Percentiles rank a stretch among this genome's conserved stretches.
These are phyloP conservation scores for Fusarium tanahbumbuense DNA, from an alignment of 2,329 filamentous ascomycete species.

Conservation along the genomic window DNA sequence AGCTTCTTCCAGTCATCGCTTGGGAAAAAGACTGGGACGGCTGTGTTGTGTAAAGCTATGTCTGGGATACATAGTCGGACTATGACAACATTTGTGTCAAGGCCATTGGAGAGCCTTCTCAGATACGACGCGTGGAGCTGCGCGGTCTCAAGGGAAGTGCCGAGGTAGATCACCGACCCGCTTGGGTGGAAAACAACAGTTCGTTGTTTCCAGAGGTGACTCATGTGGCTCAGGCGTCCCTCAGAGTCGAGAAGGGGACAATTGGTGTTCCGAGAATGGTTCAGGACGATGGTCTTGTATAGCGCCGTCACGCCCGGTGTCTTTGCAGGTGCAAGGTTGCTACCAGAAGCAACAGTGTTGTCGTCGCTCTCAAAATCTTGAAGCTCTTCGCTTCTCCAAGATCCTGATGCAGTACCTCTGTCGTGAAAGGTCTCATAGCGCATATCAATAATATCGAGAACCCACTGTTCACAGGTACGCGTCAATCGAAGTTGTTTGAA, in stretches of 20 bases:
- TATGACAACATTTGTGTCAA: not conserved
- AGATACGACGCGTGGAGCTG: not conserved
- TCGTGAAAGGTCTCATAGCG: conserved; percentile 7
- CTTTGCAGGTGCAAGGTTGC: rapidly evolving
- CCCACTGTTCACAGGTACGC: conserved; percentile 30
- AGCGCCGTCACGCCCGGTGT: not conserved
- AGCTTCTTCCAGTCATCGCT: not conserved
- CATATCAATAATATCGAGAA: conserved; percentile 27
- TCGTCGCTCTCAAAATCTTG: too few species aligned
- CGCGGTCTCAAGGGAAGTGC: not conserved
- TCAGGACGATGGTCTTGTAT: conserved; percentile 2
- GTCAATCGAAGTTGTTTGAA: conserved; percentile 31
- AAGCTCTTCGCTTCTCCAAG: rapidly evolving
- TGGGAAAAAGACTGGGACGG: not conserved
- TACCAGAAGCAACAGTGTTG: too few species aligned
- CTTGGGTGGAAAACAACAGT: not conserved
- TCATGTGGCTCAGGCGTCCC: not conserved
- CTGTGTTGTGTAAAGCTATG: not conserved
- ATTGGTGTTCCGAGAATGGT: not conserved
- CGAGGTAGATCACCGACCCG: not conserved
- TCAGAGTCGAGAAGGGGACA: not conserved
- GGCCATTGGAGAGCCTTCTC: not conserved
- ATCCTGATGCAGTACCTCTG: too few species aligned
- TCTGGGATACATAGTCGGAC: not conserved
- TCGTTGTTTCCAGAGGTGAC: too few species aligned